A percentile compares a stretch with the other conserved stretches of the same genome.
These are phyloP conservation scores for Aristolochia fimbriata DNA, from an alignment of 164 flowering plant species.

Conservation along the genomic window DNA sequence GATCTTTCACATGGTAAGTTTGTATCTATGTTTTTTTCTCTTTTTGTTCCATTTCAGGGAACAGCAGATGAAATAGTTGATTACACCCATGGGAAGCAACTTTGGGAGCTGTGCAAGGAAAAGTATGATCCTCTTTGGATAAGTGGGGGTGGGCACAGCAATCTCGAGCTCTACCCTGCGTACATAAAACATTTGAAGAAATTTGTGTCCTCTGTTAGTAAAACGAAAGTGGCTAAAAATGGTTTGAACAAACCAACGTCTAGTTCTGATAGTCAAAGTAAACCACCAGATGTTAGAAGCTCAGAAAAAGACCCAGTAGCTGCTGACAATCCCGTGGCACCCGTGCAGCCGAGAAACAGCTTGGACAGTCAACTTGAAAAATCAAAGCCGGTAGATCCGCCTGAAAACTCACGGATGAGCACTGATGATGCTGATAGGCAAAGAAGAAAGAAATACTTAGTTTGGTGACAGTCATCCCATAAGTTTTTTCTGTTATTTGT, in stretches of 20 bases:
- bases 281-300: constrained; percentile 25
- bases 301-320: constrained; percentile 30
- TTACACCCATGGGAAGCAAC: constrained; percentile 87
- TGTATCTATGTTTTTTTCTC: too few species aligned
- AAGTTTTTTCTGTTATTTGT: too few species aligned
- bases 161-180: constrained; percentile 85
- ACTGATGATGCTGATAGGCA: not conserved
- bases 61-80: constrained; percentile 91
- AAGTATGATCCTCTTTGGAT: constrained; percentile 89
- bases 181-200: constrained; percentile 79
- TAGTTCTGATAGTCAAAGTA: constrained; percentile 31
- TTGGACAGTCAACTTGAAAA: constrained; percentile 47
- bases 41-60: constrained; percentile 35
- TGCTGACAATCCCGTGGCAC: constrained; percentile 14
- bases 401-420: not conserved
- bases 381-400: not conserved
- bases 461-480: too few species aligned
- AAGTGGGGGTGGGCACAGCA: constrained; percentile 90
- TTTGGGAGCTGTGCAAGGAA: constrained; percentile 71
- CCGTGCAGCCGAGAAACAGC: constrained; percentile 50
- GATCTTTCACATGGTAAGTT: too few species aligned
- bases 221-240: constrained; percentile 37
- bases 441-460: not conserved
- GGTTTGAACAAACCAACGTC: constrained; percentile 24
- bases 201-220: constrained; percentile 52